Base-by-base conservation (phyloP, 176 grass and related monocot genomes). In the Phoenix dactylifera region DNA sequence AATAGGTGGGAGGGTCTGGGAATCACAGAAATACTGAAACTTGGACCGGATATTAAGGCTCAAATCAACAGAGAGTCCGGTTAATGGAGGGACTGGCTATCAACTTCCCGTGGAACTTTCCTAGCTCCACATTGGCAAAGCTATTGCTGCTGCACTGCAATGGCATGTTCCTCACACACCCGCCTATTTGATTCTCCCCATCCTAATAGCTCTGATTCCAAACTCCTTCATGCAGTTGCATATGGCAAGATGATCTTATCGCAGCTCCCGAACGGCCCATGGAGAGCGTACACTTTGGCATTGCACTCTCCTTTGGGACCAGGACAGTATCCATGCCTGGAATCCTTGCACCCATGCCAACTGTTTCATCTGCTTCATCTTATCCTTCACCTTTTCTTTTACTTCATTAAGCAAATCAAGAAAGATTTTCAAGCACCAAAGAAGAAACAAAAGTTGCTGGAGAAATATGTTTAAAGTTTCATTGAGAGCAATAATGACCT, bases 181-280 rank as follows among this genome's bases (percentile, higher is more conserved):
- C 83, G 16, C 61, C 68, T n/a, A 44, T 77, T 54, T 64, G 72
- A 74, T 87, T 80, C 49, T 55, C 56, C 50, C 87, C 68, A 17
- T 79, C 60, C 71, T 65, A 95, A 22, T 90, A 65, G 17, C 49
- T 74, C 55, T 73, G 54, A 53, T 55, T 50, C 59, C 74, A 66
- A 90, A 90, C 4, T 86, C 90, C 17, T 52, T 67, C 64, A 86
- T 3, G 35, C 90, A 90, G 32, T 9, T 84, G 70, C 86, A 95
- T 63, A 87, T 0, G 83, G 86, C 7, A 81, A 2, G 4, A 5
- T 18, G n/a, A 58, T 60, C 35, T 51, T 25, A 49, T 60, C 82
- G 71, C 90, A 95, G 63, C 71, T 84, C 2, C 83, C 86, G 50
- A 81, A 90, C 4, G 74, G 51, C 3, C 90, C 90, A 12, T 86